Conservation (phyloP, 164 flowering plant species). For the Sedum album region DNA sequence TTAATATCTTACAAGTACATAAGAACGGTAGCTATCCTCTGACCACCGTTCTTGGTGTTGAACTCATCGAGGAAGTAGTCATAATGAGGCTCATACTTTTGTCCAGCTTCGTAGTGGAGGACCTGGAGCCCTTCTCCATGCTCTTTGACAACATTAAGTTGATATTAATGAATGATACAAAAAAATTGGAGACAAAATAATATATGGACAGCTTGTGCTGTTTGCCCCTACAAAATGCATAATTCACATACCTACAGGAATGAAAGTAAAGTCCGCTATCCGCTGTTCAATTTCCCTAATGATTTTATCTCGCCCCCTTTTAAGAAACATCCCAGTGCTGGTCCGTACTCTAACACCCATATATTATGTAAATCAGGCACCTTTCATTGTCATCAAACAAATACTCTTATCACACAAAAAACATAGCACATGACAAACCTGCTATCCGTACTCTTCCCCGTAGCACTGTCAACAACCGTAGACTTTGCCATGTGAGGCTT, state of each 20-base stretch:
- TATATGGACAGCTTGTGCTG: not conserved
- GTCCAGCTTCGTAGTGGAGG: constrained; percentile 90
- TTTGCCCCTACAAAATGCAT: not conserved
- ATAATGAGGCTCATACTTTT: constrained; percentile 84
- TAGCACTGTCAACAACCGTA: constrained; percentile 47
- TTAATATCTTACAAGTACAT: constrained; percentile 65
- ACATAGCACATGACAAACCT: constrained; percentile 25
- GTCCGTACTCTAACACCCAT: constrained; percentile 61
- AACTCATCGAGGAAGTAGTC: constrained; percentile 86
- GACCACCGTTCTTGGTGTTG: constrained; percentile 80
- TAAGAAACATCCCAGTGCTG: constrained; percentile 80
- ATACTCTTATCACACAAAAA: not conserved
- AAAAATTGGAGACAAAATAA: not conserved
- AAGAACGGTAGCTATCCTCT: constrained; percentile 81
- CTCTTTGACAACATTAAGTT: constrained; percentile 36
- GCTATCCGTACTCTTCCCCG: constrained; percentile 55
- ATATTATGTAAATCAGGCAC: not conserved
- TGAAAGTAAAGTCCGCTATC: constrained; percentile 80
- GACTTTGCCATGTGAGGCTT: constrained; percentile 54
- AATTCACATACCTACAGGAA: constrained; percentile 69
- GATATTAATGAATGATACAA: not conserved
- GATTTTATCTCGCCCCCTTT: constrained; percentile 65
- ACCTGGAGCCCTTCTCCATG: constrained; percentile 97
- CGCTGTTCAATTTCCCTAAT: constrained; percentile 68
- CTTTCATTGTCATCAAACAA: not conserved